Evolutionary conservation across 768 basidiomycete genomes (phyloP).

Genomic region (Kondoa subrosea): DNA sequence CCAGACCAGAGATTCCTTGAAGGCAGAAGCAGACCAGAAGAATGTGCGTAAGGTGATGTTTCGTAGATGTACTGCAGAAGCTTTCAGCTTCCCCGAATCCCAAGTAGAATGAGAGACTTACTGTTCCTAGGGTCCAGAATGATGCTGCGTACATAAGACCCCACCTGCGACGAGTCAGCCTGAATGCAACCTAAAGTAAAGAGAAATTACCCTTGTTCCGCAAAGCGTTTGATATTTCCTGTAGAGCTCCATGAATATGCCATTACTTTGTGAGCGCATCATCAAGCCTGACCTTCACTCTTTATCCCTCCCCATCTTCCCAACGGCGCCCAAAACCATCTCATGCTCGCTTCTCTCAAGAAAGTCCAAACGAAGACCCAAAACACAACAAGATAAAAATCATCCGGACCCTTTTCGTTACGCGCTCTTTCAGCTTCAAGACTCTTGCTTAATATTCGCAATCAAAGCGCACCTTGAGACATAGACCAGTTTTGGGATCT

Average conservation of each 20-base stretch:
- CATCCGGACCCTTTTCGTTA: constrained; percentile 31
- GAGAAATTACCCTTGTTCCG: constrained; percentile 66
- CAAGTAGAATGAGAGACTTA: constrained; percentile 37
- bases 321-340: constrained; percentile 61
- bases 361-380: constrained; percentile 75
- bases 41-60: constrained; percentile 48
- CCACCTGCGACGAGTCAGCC: constrained; percentile 8
- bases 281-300: constrained; percentile 31
- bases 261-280: constrained; percentile 35
- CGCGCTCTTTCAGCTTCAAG: not conserved
- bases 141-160: constrained; percentile 21
- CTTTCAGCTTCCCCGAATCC: not conserved
- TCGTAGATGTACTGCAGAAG: constrained; percentile 55
- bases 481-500: constrained; percentile 13
- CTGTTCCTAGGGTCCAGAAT: constrained; percentile 63
- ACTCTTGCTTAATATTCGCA: not conserved
- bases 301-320: constrained; percentile 53
- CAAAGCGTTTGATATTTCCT: constrained; percentile 50
- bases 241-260: constrained; percentile 49
- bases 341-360: constrained; percentile 57
- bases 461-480: not conserved
- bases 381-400: constrained; percentile 62
- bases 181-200: not conserved
- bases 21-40: constrained; percentile 32
- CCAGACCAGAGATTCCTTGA: constrained; percentile 54